Evolutionary conservation across 208 protist species (phyloP), one percentile per base, ranked within the genome.

Genomic region (Trypanosoma lewisi): DNA sequence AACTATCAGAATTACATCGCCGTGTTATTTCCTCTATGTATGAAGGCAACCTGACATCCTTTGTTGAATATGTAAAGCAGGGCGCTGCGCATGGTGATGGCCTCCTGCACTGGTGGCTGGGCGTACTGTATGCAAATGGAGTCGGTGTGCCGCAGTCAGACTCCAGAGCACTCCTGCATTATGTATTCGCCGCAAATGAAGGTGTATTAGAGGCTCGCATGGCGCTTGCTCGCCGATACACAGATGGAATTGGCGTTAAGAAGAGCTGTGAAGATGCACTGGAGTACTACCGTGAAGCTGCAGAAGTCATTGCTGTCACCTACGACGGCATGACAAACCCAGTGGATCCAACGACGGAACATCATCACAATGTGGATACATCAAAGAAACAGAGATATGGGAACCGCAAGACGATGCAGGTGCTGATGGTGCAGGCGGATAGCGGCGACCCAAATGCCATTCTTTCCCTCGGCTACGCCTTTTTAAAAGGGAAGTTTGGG

Each of bases 201-300:
- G 81, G 70, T 48, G 67, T 90, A 11, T 75, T 78, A 0, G 77
- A 93, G 73, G 83, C 86, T 30, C 78, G 91, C 62, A 70, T 93
- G 65, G 87, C 86, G 28, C 82, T 97, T 21, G 91, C 77, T 36
- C 75, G 91, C 48, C 85, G 85, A 44, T 82, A 94, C 74, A 54
- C 55, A 1, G 57, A 84, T 47, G 85, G 86, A 19, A 19, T 82
- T 57, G 85, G 83, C 14, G 78, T 93, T 8, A 44, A 9, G 23
- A 59, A 61, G 39, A 83, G 44, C 60, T 96, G 93, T 61, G 52
- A 79, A 65, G 50, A 39, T 16, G 85, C 90, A 0, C 30, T 84
- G 17, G 54, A 63, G 34, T 89, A 96, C 75, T 81, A 80, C 48
- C 75, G 75, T 23, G 78, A 83, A 68, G 87, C 73, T 9, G 84